Percentiles rank a stretch among this genome's conserved stretches.
Evolutionary conservation across 805 yeast species (phyloP).

Genomic region (Barnettozyma botsteinii): DNA sequence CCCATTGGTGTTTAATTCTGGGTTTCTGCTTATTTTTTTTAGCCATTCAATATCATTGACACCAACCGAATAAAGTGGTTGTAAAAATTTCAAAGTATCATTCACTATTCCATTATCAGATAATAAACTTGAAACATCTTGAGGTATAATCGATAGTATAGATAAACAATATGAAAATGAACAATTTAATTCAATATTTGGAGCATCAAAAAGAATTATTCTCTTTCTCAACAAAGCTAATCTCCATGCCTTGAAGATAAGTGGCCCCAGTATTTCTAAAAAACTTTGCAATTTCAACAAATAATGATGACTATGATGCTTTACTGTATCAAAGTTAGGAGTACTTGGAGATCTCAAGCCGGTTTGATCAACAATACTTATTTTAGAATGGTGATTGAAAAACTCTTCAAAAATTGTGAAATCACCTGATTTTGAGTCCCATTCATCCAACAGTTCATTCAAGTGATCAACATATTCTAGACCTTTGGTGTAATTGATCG

Average conservation of each 20-base stretch:
- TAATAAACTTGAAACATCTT: constrained; percentile 37
- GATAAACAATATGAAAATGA: constrained; percentile 54
- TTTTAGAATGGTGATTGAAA: constrained; percentile 16
- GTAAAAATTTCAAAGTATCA: constrained; percentile 28
- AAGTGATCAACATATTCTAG: constrained; percentile 39
- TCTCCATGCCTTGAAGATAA: constrained; percentile 60
- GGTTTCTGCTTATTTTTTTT: constrained; percentile 11
- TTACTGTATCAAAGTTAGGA: constrained; percentile 3
- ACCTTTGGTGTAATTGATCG: constrained; percentile 35
- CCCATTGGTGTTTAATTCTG: constrained; percentile 19
- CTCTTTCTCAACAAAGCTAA: constrained; percentile 52
- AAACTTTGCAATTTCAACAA: constrained; percentile 40
- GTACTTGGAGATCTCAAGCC: constrained; percentile 12
- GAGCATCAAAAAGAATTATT: constrained; percentile 40
- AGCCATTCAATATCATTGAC: constrained; percentile 48
- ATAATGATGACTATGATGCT: constrained; percentile 34
- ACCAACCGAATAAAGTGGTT: constrained; percentile 58
- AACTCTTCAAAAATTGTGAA: constrained; percentile 21
- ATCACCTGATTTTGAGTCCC: constrained; percentile 19
- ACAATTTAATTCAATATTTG: constrained; percentile 34
- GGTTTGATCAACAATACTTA: constrained; percentile 12
- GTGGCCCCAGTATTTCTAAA: constrained; percentile 54
- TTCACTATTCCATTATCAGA: constrained; percentile 23
- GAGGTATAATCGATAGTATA: constrained; percentile 58
- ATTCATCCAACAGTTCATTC: constrained; percentile 23